Evolutionary conservation across 2,329 filamentous ascomycete species (phyloP), one percentile per base, ranked within the genome.

Genomic region (Microdochium nivale): DNA sequence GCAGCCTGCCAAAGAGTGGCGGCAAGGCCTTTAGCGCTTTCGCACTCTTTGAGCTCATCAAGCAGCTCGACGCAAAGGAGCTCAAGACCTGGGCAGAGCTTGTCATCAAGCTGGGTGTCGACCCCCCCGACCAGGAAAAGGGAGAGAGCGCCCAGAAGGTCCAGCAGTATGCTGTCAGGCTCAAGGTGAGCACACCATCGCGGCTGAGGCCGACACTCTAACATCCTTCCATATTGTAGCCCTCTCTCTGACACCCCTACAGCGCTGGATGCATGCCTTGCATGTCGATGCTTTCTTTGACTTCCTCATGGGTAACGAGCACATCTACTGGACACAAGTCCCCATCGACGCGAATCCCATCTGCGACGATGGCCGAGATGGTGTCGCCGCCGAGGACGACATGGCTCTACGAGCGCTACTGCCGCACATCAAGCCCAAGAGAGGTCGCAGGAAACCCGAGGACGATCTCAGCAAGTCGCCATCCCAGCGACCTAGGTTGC

Each of bases 201-300:
- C 3, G 5, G 9, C 19, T 44, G 16, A 7, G 35, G 19, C 7
- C 7, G 19, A 7, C 4, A 7, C 14, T 33, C 16, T 33, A 16
- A 19, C 14, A 16, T 14, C 7, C 14, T 40, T 40, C 4, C 35
- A 14, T n/a, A n/a, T n/a, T n/a, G 16, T 40, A 40, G 13, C 14
- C 7, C 16, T 16, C 35, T 5, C 27, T 37, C 32, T 50, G 37
- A 25, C 49, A 1, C 35, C 14, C 35, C n/a, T 47, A 37, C 60
- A 88, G 88, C 85, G 92, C 63, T 96, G 91, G 91, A 94, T 96
- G 88, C 89, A 90, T 65, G 91, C 90, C 4, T 92, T 95, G 87
- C 91, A 96, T 65, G 83, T 96, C 50, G 89, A 95, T 73, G 88
- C 90, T 11, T 96, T 96, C 66, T 96, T 96, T 62, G 90, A 95